Percentiles rank a stretch among this genome's conserved stretches.
Evolutionary conservation across 768 basidiomycete species (phyloP).

Genomic region (Suillus bovinus): DNA sequence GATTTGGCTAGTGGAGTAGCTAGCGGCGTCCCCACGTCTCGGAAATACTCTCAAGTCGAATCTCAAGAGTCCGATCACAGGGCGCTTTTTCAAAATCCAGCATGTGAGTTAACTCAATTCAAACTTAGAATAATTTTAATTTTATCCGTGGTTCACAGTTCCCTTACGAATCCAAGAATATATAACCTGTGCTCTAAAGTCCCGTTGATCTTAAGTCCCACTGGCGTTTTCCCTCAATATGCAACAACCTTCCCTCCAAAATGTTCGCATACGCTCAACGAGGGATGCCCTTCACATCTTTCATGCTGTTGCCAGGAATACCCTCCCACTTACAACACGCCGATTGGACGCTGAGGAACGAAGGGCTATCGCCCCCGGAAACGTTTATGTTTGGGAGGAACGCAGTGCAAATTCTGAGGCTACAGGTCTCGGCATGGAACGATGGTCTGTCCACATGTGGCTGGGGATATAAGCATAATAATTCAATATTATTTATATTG

Average conservation of each 20-base stretch:
- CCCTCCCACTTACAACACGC: constrained; percentile 75
- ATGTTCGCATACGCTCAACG: constrained; percentile 76
- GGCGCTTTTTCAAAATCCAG: constrained; percentile 14
- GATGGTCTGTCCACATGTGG: constrained; percentile 51
- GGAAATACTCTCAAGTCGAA: constrained; percentile 17
- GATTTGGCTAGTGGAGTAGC: constrained; percentile 2
- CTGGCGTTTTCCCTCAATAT: constrained; percentile 36
- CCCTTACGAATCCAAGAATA: constrained; percentile 30
- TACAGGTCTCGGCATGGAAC: constrained; percentile 84
- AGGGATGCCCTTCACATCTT: constrained; percentile 83
- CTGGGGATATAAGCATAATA: background rate
- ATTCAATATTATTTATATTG: constrained; percentile 7
- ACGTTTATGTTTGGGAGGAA: constrained; percentile 89
- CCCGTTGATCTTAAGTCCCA: constrained; percentile 31
- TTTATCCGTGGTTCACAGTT: constrained; percentile 22
- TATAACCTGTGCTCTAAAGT: constrained; percentile 36
- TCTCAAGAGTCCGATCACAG: constrained; percentile 24
- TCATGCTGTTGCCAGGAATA: constrained; percentile 67
- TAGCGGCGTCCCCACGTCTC: constrained; percentile 20
- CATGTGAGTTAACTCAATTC: constrained; percentile 49
- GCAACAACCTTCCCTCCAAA: constrained; percentile 76
- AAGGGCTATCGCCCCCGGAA: constrained; percentile 68
- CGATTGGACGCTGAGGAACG: constrained; percentile 84
- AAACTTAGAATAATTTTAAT: constrained; percentile 54
- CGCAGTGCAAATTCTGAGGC: constrained; percentile 80